Evolutionary conservation across 192 early-diverging fungal genomes (phyloP).

Genomic region (Coemansia sp.): DNA sequence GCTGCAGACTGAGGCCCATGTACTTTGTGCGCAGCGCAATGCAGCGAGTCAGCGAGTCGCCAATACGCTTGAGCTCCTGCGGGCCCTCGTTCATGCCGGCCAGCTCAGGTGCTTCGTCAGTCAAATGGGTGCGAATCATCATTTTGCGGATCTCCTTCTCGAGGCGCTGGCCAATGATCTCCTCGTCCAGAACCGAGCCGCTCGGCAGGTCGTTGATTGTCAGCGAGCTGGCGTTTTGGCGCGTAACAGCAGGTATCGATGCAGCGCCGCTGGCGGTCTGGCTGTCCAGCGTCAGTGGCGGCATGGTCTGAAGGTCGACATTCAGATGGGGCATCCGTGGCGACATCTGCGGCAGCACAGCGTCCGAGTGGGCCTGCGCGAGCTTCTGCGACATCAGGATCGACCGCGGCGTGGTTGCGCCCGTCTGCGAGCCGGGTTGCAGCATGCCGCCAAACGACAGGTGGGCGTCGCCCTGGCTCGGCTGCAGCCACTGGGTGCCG

Average conservation of each 20-base stretch:
- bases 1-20: slow-evolving; percentile 71
- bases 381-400: slow-evolving; percentile 50
- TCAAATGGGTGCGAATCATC: slow-evolving; percentile 28
- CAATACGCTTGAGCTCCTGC: slow-evolving; percentile 37
- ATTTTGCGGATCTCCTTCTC: slow-evolving; percentile 43
- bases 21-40: slow-evolving; percentile 81
- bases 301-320: slow-evolving; percentile 12
- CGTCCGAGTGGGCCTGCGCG: slow-evolving; percentile 35
- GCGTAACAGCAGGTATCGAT: not conserved
- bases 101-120: slow-evolving; percentile 22
- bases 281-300: slow-evolving; percentile 24
- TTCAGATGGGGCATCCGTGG: slow-evolving; percentile 13
- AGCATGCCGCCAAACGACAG: slow-evolving; percentile 2
- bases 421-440: not conserved
- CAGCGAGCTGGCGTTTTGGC: not conserved
- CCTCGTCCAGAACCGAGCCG: slow-evolving; percentile 20
- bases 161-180: slow-evolving; percentile 21
- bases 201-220: not conserved
- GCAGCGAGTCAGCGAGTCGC: slow-evolving; percentile 60
- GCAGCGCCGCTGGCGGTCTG: not conserved
- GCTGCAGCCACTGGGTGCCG: not conserved
- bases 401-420: slow-evolving; percentile 22
- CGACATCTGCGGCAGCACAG: slow-evolving; percentile 44
- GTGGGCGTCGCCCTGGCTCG: slow-evolving; percentile 1
- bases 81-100: slow-evolving; percentile 28